These are phyloP conservation scores for Talinum fruticosum DNA, from an alignment of 148 eudicot genomes.

Conservation along the genomic window DNA sequence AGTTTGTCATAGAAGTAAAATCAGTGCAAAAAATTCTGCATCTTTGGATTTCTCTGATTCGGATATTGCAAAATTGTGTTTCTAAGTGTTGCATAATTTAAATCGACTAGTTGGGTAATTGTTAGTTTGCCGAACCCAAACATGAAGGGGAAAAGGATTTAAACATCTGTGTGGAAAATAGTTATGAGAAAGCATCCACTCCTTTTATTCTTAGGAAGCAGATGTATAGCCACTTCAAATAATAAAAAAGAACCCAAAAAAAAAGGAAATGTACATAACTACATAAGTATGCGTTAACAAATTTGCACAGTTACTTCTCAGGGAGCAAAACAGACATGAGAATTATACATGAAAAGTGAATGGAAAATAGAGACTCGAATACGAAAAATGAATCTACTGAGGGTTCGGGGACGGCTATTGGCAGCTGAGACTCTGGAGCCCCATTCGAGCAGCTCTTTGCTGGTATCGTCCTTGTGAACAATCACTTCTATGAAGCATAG, in stretches of 20 bases:
- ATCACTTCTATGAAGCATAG: conserved; percentile 76
- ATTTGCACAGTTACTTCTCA: background rate
- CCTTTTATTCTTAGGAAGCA: background rate
- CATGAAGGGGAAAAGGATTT: background rate
- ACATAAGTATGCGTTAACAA: conserved; percentile 4
- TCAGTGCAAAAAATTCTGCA: no score
- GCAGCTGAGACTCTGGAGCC: conserved; percentile 83
- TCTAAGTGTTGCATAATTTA: no score
- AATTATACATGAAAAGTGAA: background rate
- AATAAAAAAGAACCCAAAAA: background rate
- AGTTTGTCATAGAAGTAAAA: no score
- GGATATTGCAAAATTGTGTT: no score
- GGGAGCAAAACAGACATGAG: background rate
- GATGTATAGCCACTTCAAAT: background rate
- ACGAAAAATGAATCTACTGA: conserved; percentile 46
- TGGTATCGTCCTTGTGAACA: conserved; percentile 77
- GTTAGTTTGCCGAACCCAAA: background rate
- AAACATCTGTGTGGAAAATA: no score
- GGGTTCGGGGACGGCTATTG: conserved; percentile 88
- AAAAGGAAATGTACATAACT: background rate
- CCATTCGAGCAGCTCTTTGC: conserved; percentile 88
- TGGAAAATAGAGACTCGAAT: background rate
- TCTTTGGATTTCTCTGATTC: no score
- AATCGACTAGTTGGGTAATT: no score
- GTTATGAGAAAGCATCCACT: no score